Conservation (phyloP, 2,329 filamentous ascomycete genomes). For the Trematosphaeria pertusa region DNA sequence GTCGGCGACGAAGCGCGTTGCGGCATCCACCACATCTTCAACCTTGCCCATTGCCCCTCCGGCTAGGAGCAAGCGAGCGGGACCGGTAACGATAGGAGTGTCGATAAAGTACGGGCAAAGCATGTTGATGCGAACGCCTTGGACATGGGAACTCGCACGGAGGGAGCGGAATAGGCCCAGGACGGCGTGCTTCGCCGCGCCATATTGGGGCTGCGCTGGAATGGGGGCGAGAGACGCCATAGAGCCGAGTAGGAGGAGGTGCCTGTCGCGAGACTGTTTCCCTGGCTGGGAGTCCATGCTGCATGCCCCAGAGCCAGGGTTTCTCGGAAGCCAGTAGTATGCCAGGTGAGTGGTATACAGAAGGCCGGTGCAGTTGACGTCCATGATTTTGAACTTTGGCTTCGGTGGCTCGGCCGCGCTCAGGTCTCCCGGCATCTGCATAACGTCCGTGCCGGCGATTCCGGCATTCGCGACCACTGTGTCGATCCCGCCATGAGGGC, state of each 20-base stretch:
- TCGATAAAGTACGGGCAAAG: slow-evolving; percentile 72
- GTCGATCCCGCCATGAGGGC: slow-evolving; percentile 64
- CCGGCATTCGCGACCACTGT: slow-evolving; percentile 72
- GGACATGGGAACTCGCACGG: slow-evolving; percentile 55
- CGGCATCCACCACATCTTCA: slow-evolving; percentile 69
- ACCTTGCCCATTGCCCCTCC: slow-evolving; percentile 62
- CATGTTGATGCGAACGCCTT: slow-evolving; percentile 68
- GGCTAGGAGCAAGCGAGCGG: slow-evolving; percentile 61
- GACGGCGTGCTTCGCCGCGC: slow-evolving; percentile 69
- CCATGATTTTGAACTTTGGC: slow-evolving; percentile 62
- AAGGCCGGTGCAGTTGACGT: slow-evolving; percentile 70
- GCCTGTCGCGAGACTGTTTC: slow-evolving; percentile 57
- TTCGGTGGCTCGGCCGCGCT: slow-evolving; percentile 55
- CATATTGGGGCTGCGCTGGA: slow-evolving; percentile 60
- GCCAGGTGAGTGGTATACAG: slow-evolving; percentile 71
- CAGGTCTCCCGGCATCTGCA: slow-evolving; percentile 58
- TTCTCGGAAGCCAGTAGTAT: slow-evolving; percentile 63
- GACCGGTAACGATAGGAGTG: slow-evolving; percentile 62
- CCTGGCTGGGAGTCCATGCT: slow-evolving; percentile 38
- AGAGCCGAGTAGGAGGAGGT: slow-evolving; percentile 69
- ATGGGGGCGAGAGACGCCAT: slow-evolving; percentile 61
- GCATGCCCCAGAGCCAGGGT: slow-evolving; percentile 52
- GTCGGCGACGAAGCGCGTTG: slow-evolving; percentile 67
- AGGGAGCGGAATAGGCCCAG: slow-evolving; percentile 69
- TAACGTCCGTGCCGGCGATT: slow-evolving; percentile 55